Conservation (phyloP, 2,329 filamentous ascomycete species). For the Colletotrichum tanaceti region DNA sequence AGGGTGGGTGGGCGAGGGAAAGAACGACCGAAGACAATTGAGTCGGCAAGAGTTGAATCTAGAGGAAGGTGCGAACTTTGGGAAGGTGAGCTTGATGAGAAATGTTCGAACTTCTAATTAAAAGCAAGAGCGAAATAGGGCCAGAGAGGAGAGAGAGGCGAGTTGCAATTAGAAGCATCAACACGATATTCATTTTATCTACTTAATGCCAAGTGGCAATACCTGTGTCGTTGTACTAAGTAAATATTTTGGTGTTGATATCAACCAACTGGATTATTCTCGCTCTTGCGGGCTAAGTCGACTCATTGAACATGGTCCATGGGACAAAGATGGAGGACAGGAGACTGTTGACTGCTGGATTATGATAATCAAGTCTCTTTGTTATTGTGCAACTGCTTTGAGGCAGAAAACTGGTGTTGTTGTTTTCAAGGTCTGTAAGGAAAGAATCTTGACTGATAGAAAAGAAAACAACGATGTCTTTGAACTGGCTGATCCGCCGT, state of each 20-base stretch:
- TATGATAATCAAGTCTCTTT: not conserved
- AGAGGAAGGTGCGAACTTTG: not conserved
- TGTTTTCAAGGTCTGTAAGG: not conserved
- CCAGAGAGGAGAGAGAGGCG: not conserved
- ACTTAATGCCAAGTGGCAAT: too few relatives aligned
- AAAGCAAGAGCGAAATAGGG: not conserved
- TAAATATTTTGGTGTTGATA: too few relatives aligned
- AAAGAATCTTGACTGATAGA: not conserved
- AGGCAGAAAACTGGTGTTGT: too few relatives aligned
- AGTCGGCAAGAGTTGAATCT: not conserved
- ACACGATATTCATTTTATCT: not conserved
- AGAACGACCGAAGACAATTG: not conserved
- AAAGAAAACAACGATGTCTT: rapidly evolving
- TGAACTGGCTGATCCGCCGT: too few relatives aligned
- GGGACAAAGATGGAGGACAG: not conserved
- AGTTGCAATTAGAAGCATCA: not conserved
- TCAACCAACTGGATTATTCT: too few relatives aligned
- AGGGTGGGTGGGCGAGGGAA: not conserved
- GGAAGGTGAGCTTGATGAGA: not conserved
- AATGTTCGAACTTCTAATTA: too few relatives aligned
- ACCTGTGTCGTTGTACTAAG: too few relatives aligned
- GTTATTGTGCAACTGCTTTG: not conserved
- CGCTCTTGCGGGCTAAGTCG: not conserved
- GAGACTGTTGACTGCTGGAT: not conserved
- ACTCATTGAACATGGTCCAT: not conserved